These are phyloP conservation scores for Metschnikowia picachoensis DNA, from an alignment of 805 yeast genomes.

Conservation along the genomic window DNA sequence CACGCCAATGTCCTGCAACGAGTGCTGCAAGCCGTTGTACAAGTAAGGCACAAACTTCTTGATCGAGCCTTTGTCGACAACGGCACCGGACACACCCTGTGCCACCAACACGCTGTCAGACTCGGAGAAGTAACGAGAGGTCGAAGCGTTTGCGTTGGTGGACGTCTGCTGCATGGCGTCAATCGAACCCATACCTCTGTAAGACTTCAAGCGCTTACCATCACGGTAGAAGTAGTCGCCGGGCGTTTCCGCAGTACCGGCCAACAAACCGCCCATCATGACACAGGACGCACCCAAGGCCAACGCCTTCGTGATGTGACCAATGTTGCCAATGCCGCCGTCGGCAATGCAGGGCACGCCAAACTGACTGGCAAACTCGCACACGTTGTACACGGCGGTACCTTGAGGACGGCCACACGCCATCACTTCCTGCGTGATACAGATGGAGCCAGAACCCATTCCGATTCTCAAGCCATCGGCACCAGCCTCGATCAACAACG, in stretches of 20 bases:
- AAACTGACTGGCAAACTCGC: slow-evolving; percentile 89
- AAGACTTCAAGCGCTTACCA: slow-evolving; percentile 94
- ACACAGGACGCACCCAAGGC: slow-evolving; percentile 96
- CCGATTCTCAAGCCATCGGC: slow-evolving; percentile 98
- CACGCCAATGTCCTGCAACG: slow-evolving; percentile 97
- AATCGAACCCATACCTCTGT: slow-evolving; percentile 99
- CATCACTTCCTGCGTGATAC: slow-evolving; percentile 99
- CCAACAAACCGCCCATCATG: slow-evolving; percentile 99
- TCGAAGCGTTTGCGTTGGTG: slow-evolving; percentile 89
- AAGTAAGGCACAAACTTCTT: slow-evolving; percentile 92
- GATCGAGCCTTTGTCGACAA: slow-evolving; percentile 94
- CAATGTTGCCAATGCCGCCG: slow-evolving; percentile 98
- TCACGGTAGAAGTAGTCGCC: slow-evolving; percentile 98
- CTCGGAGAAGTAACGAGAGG: slow-evolving; percentile 97
- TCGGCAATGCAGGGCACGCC: slow-evolving; percentile 99
- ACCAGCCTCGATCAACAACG: slow-evolving; percentile 81
- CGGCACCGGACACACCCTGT: slow-evolving; percentile 97
- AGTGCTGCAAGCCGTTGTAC: slow-evolving; percentile 94
- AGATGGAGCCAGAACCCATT: slow-evolving; percentile 99
- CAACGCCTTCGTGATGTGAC: slow-evolving; percentile 95
- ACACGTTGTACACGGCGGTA: slow-evolving; percentile 93
- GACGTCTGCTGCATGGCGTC: slow-evolving; percentile 97
- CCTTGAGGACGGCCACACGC: slow-evolving; percentile 99
- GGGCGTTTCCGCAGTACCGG: slow-evolving; percentile 98
- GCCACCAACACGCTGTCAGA: slow-evolving; percentile 94